These are phyloP conservation scores for Vitis vinifera DNA, from an alignment of 164 flowering plant species.

Conservation along the genomic window DNA sequence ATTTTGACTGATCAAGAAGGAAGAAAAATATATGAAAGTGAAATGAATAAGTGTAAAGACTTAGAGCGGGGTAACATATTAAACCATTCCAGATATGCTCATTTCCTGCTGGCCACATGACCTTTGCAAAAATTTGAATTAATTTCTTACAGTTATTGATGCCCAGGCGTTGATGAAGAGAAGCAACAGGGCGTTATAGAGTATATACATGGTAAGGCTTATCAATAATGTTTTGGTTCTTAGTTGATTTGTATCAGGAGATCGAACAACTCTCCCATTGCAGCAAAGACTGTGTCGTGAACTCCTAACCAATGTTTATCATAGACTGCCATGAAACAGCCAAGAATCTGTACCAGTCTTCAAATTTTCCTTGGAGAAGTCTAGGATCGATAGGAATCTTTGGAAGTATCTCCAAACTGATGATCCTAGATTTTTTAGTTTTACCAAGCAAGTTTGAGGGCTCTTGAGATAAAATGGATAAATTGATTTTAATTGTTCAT, in stretches of 20 bases:
- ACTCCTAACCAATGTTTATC: constrained; percentile 8
- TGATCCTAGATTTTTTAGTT: too few species aligned
- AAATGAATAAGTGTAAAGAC: neutral
- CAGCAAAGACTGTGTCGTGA: neutral
- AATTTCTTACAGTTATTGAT: constrained; percentile 16
- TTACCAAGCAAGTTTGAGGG: too few species aligned
- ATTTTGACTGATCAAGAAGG: constrained; percentile 11
- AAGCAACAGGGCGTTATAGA: constrained; percentile 1
- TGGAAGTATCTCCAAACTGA: too few species aligned
- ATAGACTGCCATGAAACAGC: constrained; percentile 19
- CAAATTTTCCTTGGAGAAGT: too few species aligned
- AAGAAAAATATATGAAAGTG: neutral
- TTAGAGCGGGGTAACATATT: neutral
- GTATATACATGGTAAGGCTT: constrained; percentile 17
- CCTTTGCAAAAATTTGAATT: constrained; percentile 17
- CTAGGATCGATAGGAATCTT: too few species aligned
- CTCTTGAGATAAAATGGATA: too few species aligned
- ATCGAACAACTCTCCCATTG: constrained; percentile 17
- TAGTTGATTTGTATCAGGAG: constrained; percentile 26
- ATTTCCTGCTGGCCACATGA: constrained; percentile 45
- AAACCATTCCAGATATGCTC: constrained; percentile 23
- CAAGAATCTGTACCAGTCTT: too few species aligned
- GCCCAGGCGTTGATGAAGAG: constrained; percentile 31
- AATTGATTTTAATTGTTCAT: too few species aligned
- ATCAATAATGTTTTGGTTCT: constrained; percentile 15